Percentiles rank a stretch among this genome's conserved stretches.
These are phyloP conservation scores for Fragaria nilgerrensis DNA, from an alignment of 306 rosid species.

Conservation along the genomic window DNA sequence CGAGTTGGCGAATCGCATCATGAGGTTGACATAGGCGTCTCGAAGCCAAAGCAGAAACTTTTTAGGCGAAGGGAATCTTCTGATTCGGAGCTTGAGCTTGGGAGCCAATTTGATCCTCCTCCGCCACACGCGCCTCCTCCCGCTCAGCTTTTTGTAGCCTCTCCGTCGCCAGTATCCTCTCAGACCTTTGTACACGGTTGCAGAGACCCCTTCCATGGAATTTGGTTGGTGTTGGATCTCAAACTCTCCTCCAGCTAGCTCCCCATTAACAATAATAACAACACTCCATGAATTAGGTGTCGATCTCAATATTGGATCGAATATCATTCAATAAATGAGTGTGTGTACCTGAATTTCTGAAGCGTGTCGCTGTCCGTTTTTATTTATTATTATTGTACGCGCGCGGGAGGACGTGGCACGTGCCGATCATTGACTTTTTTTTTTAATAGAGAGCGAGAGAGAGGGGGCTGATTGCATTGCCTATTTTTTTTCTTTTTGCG, in stretches of 20 bases:
- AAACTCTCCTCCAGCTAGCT: not conserved
- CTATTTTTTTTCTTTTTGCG: too few species aligned
- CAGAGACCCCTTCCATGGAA: constrained; percentile 57
- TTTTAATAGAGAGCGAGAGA: too few species aligned
- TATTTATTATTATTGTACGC: constrained; percentile 7
- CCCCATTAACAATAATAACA: not conserved
- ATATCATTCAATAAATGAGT: constrained; percentile 18
- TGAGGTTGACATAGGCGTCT: constrained; percentile 65
- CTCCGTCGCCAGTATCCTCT: constrained; percentile 50
- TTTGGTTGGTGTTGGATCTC: not conserved
- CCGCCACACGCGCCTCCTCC: constrained; percentile 44
- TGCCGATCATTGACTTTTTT: too few species aligned
- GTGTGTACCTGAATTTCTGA: constrained; percentile 10
- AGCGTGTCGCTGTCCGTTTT: constrained; percentile 10
- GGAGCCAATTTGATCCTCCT: constrained; percentile 60
- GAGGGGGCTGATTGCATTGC: too few species aligned
- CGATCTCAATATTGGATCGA: not conserved
- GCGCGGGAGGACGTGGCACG: too few species aligned
- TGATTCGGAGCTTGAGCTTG: constrained; percentile 45
- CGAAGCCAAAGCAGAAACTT: constrained; percentile 65
- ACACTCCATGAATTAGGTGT: not conserved
- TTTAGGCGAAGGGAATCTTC: constrained; percentile 50
- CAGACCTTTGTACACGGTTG: constrained; percentile 37
- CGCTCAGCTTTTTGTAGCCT: constrained; percentile 45
- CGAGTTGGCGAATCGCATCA: constrained; percentile 68